A percentile compares a stretch with the other conserved stretches of the same genome.
Conservation (phyloP, 495 filamentous ascomycete species). For the Aspergillus diversus region DNA sequence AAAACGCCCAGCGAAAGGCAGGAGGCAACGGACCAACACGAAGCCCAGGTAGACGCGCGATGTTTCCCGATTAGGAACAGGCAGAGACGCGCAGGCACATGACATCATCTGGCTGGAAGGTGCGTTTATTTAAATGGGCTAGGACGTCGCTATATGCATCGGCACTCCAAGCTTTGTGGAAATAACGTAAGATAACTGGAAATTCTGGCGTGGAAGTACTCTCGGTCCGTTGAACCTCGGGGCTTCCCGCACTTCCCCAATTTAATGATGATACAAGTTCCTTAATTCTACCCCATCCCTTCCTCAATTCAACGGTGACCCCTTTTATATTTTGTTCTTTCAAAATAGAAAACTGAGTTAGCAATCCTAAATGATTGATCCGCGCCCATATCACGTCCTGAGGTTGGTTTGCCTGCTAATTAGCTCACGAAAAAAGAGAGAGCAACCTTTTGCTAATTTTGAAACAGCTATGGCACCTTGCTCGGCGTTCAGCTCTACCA, state of each 20-base stretch:
- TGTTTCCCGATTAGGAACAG: constrained; percentile 46
- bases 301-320: constrained; percentile 60
- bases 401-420: constrained; percentile 53
- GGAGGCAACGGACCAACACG: constrained; percentile 14
- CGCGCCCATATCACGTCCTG: constrained; percentile 76
- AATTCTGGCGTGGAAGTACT: constrained; percentile 16
- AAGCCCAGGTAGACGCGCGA: constrained; percentile 50
- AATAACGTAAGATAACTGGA: background rate
- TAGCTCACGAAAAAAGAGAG: background rate
- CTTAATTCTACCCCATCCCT: constrained; percentile 37
- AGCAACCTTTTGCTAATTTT: constrained; percentile 28
- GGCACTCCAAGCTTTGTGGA: background rate
- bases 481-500: constrained; percentile 81
- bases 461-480: constrained; percentile 73
- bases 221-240: background rate
- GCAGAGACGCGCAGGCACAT: constrained; percentile 44
- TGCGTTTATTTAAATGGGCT: background rate
- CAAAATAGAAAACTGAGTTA: constrained; percentile 5
- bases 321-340: constrained; percentile 59
- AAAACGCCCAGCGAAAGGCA: constrained; percentile 22
- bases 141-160: background rate
- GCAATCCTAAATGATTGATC: constrained; percentile 44
- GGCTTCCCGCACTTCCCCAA: background rate
- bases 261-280: background rate
- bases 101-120: constrained; percentile 38